These are phyloP conservation scores for Fusarium lateritium DNA, from an alignment of 2,329 filamentous ascomycete genomes.

Conservation along the genomic window DNA sequence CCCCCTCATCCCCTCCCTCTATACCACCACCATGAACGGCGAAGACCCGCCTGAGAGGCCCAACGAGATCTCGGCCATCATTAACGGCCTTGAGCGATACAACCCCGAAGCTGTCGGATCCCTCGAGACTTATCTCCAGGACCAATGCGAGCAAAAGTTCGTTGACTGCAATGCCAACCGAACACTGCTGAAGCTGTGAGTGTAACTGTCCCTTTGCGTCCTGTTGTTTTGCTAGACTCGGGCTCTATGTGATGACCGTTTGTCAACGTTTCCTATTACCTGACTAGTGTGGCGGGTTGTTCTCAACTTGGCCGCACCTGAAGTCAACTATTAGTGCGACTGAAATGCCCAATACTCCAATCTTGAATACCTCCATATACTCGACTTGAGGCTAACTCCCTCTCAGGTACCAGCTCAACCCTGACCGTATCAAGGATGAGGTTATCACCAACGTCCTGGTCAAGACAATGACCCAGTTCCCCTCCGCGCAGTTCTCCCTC, in stretches of 20 bases:
- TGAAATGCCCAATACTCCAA: conserved; percentile 63
- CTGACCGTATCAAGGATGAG: conserved; percentile 96
- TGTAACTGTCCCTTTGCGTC: conserved; percentile 52
- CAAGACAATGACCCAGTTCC: conserved; percentile 98
- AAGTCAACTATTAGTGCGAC: conserved; percentile 83
- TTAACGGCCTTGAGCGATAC: conserved; percentile 97
- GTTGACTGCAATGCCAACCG: conserved; percentile 98
- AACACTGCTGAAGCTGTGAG: conserved; percentile 96
- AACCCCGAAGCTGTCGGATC: conserved; percentile 95
- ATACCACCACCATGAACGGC: conserved; percentile 70
- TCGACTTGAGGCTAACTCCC: conserved; percentile 37
- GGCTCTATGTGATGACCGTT: conserved; percentile 76
- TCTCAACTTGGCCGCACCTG: conserved; percentile 63
- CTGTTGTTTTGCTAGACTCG: conserved; percentile 28
- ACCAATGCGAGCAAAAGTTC: conserved; percentile 95
- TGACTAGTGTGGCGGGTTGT: conserved; percentile 74
- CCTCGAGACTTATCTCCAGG: conserved; percentile 94
- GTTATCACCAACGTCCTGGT: conserved; percentile 99
- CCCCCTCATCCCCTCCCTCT: conserved; percentile 45
- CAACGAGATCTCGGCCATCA: conserved; percentile 91
- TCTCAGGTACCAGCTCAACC: conserved; percentile 97
- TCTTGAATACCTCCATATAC: conserved; percentile 1
- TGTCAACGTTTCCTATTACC: conserved; percentile 99
- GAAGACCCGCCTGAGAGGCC: conserved; percentile 94
- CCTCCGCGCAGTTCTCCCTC: conserved; percentile 94